Percentiles rank a stretch among this genome's conserved stretches.
phyloP scores from a whole-genome alignment of 148 eudicot genomes.

The Beta vulgaris region DNA sequence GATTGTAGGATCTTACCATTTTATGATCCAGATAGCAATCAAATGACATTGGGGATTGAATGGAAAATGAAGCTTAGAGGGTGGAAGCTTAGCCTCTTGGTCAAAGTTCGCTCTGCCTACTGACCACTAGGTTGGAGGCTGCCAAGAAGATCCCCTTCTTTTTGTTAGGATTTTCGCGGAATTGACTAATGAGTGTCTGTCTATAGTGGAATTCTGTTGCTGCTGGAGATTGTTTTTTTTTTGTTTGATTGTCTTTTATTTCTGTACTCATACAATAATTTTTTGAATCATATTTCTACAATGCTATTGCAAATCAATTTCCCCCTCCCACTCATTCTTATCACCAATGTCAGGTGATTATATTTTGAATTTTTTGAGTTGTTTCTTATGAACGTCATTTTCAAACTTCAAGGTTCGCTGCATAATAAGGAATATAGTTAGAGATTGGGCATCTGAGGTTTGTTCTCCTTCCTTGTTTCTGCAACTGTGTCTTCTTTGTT shows the following conservation, averaged over 20 bases:
- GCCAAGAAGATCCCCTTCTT: not conserved
- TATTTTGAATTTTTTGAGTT: not conserved
- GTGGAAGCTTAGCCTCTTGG: not conserved
- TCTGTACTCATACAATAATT: not conserved
- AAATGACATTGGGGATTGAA: too few relatives aligned
- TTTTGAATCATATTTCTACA: not conserved
- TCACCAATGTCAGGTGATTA: not conserved
- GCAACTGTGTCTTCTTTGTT: conserved; percentile 8
- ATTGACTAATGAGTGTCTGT: too few relatives aligned
- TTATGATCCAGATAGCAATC: too few relatives aligned
- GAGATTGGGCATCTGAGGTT: conserved; percentile 99
- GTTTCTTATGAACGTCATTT: conserved; percentile 8
- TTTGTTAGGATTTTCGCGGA: not conserved
- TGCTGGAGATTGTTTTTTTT: not conserved
- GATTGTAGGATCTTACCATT: too few relatives aligned
- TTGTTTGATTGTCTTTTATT: not conserved
- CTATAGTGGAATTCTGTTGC: not conserved
- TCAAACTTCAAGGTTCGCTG: conserved; percentile 69
- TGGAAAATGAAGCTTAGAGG: not conserved
- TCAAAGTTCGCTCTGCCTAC: not conserved
- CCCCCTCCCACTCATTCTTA: not conserved
- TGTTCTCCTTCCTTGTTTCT: conserved; percentile 15
- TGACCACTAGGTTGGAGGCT: not conserved
- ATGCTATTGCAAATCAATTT: not conserved
- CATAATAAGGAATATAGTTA: conserved; percentile 80